Conservation (phyloP, 164 flowering plant genomes). For the Aristolochia californica region DNA sequence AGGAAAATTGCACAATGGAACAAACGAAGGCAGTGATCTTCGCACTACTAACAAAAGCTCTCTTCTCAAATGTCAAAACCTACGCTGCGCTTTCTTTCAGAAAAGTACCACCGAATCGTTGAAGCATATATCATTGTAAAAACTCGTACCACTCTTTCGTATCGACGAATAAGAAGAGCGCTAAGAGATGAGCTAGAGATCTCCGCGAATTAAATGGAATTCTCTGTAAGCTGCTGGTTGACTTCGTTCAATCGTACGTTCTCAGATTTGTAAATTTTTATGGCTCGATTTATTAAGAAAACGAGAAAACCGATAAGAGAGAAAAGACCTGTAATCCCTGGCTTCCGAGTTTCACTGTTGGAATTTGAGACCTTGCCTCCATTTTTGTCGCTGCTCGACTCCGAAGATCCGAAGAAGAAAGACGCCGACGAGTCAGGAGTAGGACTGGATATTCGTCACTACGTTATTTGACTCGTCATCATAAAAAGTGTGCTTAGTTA, state of each 20-base stretch:
- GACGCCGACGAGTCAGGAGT: too few species aligned
- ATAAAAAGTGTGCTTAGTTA: too few species aligned
- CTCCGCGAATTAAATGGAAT: not conserved
- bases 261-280: not conserved
- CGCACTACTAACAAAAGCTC: too few species aligned
- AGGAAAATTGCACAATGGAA: too few species aligned
- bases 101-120: too few species aligned
- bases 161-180: not conserved
- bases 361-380: slow-evolving; percentile 1
- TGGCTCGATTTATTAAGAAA: not conserved
- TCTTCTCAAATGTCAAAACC: too few species aligned
- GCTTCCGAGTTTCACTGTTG: slow-evolving; percentile 8
- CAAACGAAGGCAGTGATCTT: too few species aligned
- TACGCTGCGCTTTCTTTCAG: too few species aligned
- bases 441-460: too few species aligned
- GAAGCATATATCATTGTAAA: too few species aligned
- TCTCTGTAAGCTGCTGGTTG: not conserved
- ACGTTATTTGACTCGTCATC: too few species aligned
- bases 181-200: not conserved
- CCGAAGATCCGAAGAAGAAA: too few species aligned
- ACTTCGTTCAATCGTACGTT: not conserved
- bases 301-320: not conserved
- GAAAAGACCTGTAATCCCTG: slow-evolving; percentile 11
- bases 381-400: not conserved
- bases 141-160: not conserved